Evolutionary conservation across 257 asterid genomes (phyloP), one percentile per base, ranked within the genome.

Genomic region (Coffea eugenioides): DNA sequence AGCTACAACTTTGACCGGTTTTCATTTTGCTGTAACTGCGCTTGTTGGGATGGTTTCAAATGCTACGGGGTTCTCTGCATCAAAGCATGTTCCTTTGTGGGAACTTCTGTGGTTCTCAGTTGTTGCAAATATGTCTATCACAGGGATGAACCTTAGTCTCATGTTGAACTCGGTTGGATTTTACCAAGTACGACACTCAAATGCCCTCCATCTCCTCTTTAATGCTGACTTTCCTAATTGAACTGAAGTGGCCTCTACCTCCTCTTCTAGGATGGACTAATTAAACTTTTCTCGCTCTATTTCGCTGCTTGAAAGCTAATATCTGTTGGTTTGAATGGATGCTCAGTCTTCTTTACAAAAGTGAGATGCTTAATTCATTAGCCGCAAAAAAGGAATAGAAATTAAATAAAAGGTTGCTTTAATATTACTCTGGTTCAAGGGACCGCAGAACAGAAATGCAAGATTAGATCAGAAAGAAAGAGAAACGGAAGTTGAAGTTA

Each of bases 161-260:
- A 95, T 95, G 99, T 88, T 95, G n/a, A 95, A 95, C 87, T 95
- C 99, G 12, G 99, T 95, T 73, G 99, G 99, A 76, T 95, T 95
- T 85, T 95, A 95, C 89, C 99, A 95, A 82, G 99, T 95, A 91
- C 34, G 95, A 68, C 81, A 21, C 62, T 73, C 79, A 34, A 75
- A 72, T 72, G 46, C 75, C 72, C 68, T 51, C 73, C 67, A 43
- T 49, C 13, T 10, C 27, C 69, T 61, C 45, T 68, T 52, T 75
- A 6, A 23, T 76, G 43, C 27, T 75, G 36, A 65, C 54, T 51
- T 49, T 52, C 57, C 0, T 6, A 7, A 49, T 65, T 67, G 12
- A 11, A 34, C 36, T 66, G n/a, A 23, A 54, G 36, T 54, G 34
- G n/a, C n/a, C 21, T 69, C 69, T 2, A 18, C 52, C 31, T 31